Percentiles rank a stretch among this genome's conserved stretches.
Evolutionary conservation across 306 rosid species (phyloP).

Genomic region (Vigna nakashimae): DNA sequence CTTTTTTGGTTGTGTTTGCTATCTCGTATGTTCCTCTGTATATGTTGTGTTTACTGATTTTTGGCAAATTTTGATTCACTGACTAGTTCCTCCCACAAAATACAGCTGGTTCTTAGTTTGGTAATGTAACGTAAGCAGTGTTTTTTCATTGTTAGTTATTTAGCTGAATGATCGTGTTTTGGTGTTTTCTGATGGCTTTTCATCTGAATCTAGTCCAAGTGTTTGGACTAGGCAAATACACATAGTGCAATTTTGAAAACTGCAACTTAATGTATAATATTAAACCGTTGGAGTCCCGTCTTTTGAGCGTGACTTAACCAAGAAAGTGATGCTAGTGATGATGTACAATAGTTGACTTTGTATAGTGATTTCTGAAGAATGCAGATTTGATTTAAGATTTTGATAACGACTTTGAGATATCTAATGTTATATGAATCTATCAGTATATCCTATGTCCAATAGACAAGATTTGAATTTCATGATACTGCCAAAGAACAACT

Average conservation of each 20-base stretch:
- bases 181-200: conserved; percentile 29
- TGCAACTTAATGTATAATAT: conserved; percentile 6
- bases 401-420: conserved; percentile 42
- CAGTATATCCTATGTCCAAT: conserved; percentile 14
- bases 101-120: conserved; percentile 44
- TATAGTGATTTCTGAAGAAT: not conserved
- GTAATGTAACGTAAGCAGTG: not conserved
- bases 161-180: conserved; percentile 2
- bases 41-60: not conserved
- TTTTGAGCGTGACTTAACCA: conserved; percentile 29
- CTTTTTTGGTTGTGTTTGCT: conserved; percentile 8
- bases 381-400: conserved; percentile 47
- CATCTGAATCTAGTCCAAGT: conserved; percentile 38
- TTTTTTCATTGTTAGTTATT: not conserved
- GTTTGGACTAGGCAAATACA: conserved; percentile 18
- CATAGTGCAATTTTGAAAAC: conserved; percentile 12
- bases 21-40: conserved; percentile 32
- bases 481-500: not conserved
- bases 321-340: conserved; percentile 19
- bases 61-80: conserved; percentile 42
- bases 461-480: conserved; percentile 32
- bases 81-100: not conserved
- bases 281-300: conserved; percentile 14
- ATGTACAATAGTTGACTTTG: conserved; percentile 19
- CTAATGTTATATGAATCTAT: conserved; percentile 27